A percentile compares a stretch with the other conserved stretches of the same genome.
These are phyloP conservation scores for Pleurotus giganteus DNA, from an alignment of 768 basidiomycete species.

Conservation along the genomic window DNA sequence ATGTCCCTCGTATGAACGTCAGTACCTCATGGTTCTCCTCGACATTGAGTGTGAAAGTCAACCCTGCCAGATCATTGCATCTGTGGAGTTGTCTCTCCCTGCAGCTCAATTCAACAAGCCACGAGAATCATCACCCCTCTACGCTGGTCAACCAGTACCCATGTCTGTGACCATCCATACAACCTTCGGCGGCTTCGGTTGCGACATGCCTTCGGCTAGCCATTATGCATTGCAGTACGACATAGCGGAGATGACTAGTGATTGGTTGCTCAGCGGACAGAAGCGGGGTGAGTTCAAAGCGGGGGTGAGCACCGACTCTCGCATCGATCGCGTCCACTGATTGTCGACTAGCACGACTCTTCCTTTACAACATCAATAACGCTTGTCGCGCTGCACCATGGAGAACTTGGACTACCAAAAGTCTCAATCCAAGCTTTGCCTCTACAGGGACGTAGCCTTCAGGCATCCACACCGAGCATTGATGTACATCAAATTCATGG, in stretches of 20 bases:
- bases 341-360: constrained; percentile 50
- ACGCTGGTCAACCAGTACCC: constrained; percentile 86
- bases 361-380: constrained; percentile 64
- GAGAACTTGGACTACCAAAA: constrained; percentile 75
- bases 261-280: constrained; percentile 88
- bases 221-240: constrained; percentile 72
- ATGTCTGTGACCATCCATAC: constrained; percentile 65
- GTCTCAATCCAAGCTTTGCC: constrained; percentile 64
- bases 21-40: constrained; percentile 25
- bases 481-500: constrained; percentile 87
- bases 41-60: constrained; percentile 1
- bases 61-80: constrained; percentile 58
- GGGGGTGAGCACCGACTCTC: constrained; percentile 42
- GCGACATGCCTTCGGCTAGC: constrained; percentile 33
- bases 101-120: constrained; percentile 40
- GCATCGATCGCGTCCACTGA: background rate
- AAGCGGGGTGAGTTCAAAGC: constrained; percentile 84
- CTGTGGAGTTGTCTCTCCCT: constrained; percentile 48
- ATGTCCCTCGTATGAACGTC: constrained; percentile 80
- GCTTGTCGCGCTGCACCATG: constrained; percentile 85
- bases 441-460: constrained; percentile 41
- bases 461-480: constrained; percentile 57
- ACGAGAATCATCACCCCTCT: constrained; percentile 43
- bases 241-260: constrained; percentile 73
- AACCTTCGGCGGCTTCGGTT: constrained; percentile 79